Evolutionary conservation across 2,329 filamentous ascomycete genomes (phyloP).

Genomic region (Alternaria solani): DNA sequence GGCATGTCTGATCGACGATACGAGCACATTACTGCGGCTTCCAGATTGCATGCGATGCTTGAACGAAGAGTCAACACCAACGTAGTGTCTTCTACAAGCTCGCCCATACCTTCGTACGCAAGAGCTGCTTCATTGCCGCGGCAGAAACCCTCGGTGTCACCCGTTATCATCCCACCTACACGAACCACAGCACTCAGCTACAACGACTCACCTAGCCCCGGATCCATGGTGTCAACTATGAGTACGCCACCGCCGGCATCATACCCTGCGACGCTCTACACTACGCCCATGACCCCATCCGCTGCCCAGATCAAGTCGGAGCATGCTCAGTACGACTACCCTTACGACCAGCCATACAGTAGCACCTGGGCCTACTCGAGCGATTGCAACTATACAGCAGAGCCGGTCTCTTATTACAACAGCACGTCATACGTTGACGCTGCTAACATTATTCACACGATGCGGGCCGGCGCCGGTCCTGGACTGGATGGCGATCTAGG

Average conservation of each 20-base stretch:
- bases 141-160: slow-evolving; percentile 29
- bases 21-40: slow-evolving; percentile 40
- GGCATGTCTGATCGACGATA: slow-evolving; percentile 32
- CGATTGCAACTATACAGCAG: slow-evolving; percentile 23
- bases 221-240: slow-evolving; percentile 44
- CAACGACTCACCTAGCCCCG: slow-evolving; percentile 41
- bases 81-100: slow-evolving; percentile 28
- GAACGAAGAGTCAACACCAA: slow-evolving; percentile 39
- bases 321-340: slow-evolving; percentile 32
- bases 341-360: slow-evolving; percentile 33
- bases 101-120: slow-evolving; percentile 22
- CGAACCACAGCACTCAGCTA: slow-evolving; percentile 34
- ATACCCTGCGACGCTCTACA: slow-evolving; percentile 32
- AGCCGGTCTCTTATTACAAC: slow-evolving; percentile 34
- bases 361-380: slow-evolving; percentile 35
- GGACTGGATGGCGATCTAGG: slow-evolving; percentile 54
- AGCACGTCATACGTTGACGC: slow-evolving; percentile 52
- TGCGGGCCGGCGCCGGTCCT: slow-evolving; percentile 51
- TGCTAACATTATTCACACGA: slow-evolving; percentile 56
- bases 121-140: slow-evolving; percentile 26
- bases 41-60: slow-evolving; percentile 42
- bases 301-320: slow-evolving; percentile 38
- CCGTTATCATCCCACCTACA: slow-evolving; percentile 32
- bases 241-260: slow-evolving; percentile 40
- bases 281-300: slow-evolving; percentile 28